Base-by-base conservation (phyloP, 768 basidiomycete genomes). In the Butyriboletus loyo region DNA sequence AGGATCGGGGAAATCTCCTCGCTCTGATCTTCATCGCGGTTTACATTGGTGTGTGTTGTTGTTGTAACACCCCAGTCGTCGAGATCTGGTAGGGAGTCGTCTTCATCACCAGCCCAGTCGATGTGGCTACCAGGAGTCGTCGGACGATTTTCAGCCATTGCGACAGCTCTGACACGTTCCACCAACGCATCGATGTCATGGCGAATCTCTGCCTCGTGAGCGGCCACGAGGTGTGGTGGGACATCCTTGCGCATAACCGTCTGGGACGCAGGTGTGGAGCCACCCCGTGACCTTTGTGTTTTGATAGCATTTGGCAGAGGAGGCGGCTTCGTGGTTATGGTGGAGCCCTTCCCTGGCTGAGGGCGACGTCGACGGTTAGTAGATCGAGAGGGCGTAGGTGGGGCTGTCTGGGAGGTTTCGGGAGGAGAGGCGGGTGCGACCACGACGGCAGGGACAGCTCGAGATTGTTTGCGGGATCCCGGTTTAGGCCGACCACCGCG, bases 31-130 rank as follows among this genome's bases (percentile, higher is more conserved):
- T 67, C 55, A 58, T 69, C 49, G 14, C 42, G 40, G 6, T 37
- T 39, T 28, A 52, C 55, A 51, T 70, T 66, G 19, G 66, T 66
- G 49, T 71, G 67, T 19, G 67, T 70, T 17, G 67, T 70, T 17
- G 83, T 75, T 19, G 76, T 76, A 40, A 90, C 80, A 19, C 85
- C 89, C 91, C 91, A 93, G 64, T 93, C 91, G 64, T 92, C 82
- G 25, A 93, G 75, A 68, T 90, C 88, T 6, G 91, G 90, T 2
- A 93, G 73, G 55, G 80, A 84, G 54, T 82, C 80, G 56, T 92
- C 89, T 51, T 93, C 90, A 58, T 92, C 89, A 32, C 86, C 86
- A 37, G 91, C 91, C 91, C 91, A 93, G 68, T 92, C 89, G 52
- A 92, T 86, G 57, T 92, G 89, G 52, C 83, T 87, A 31, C 84